phyloP scores from a whole-genome alignment of 148 eudicot genomes.

The Chenopodium formosanum region DNA sequence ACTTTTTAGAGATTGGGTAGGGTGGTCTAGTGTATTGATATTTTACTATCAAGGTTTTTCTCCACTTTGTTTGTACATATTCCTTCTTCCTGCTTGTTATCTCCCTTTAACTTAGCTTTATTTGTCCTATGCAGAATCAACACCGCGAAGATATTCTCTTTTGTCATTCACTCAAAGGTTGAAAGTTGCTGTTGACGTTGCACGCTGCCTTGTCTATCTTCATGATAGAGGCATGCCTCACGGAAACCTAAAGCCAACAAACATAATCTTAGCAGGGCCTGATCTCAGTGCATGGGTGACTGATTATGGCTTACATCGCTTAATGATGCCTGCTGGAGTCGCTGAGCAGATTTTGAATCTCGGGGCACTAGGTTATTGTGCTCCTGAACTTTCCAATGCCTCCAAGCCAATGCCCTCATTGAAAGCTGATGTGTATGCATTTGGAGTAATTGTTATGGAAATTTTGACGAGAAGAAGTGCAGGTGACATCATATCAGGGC shows the following conservation, averaged over 20 bases:
- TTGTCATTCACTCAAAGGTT: conserved; percentile 79
- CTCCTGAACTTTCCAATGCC: conserved; percentile 74
- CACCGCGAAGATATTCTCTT: conserved; percentile 73
- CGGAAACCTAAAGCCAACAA: conserved; percentile 90
- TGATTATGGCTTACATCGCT: conserved; percentile 82
- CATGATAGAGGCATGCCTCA: conserved; percentile 80
- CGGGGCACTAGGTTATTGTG: conserved; percentile 89
- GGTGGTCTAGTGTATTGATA: background rate
- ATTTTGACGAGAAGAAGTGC: conserved; percentile 89
- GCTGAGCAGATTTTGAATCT: conserved; percentile 86
- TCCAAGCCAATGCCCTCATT: conserved; percentile 62
- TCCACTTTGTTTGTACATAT: background rate
- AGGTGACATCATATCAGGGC: conserved; percentile 94
- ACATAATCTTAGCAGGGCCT: conserved; percentile 54
- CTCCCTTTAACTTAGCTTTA: background rate
- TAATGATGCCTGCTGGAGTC: conserved; percentile 85
- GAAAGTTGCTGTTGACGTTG: conserved; percentile 69
- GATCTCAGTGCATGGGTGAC: conserved; percentile 52
- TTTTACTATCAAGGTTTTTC: background rate
- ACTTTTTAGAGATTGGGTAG: background rate
- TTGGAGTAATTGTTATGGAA: conserved; percentile 92
- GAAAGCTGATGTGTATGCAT: conserved; percentile 86
- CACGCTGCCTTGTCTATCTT: conserved; percentile 69
- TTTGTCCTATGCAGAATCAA: conserved; percentile 58
- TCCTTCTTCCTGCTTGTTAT: background rate